These are phyloP conservation scores for Lophium mytilinum DNA, from an alignment of 495 filamentous ascomycete genomes.

Conservation along the genomic window DNA sequence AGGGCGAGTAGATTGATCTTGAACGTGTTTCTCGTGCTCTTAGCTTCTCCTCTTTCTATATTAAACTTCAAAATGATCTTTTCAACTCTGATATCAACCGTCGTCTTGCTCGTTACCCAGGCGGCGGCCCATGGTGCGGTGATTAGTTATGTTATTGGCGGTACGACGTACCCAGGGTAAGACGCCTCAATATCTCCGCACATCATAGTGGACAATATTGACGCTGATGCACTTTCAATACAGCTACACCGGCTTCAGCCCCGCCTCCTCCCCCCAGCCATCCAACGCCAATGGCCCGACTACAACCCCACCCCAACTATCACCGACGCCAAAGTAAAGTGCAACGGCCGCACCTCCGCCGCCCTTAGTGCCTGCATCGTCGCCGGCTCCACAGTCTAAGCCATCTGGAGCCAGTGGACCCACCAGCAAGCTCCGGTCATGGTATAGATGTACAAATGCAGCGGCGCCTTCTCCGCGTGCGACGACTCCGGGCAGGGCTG, in stretches of 20 bases:
- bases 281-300: slow-evolving; percentile 24
- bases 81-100: too few species aligned
- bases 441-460: slow-evolving; percentile 26
- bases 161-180: slow-evolving; percentile 11
- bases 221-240: neutral
- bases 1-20: too few species aligned
- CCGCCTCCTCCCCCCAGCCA: slow-evolving; percentile 15
- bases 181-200: slow-evolving; percentile 1
- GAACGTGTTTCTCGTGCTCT: too few species aligned
- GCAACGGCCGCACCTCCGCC: slow-evolving; percentile 20
- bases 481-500: slow-evolving; percentile 19
- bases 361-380: slow-evolving; percentile 8
- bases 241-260: slow-evolving; percentile 20
- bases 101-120: slow-evolving; percentile 5
- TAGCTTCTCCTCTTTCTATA: too few species aligned
- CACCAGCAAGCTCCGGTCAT: slow-evolving; percentile 20
- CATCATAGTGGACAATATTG: neutral
- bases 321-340: slow-evolving; percentile 21
- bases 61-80: too few species aligned
- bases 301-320: slow-evolving; percentile 20
- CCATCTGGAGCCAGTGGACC: slow-evolving; percentile 23
- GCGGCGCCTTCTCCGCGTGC: slow-evolving; percentile 13
- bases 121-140: slow-evolving; percentile 20
- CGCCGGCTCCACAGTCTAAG: slow-evolving; percentile 16
- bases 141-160: slow-evolving; percentile 18